Base-by-base conservation (phyloP, 495 filamentous ascomycete genomes). In the Penicillium cosmopolitanum region DNA sequence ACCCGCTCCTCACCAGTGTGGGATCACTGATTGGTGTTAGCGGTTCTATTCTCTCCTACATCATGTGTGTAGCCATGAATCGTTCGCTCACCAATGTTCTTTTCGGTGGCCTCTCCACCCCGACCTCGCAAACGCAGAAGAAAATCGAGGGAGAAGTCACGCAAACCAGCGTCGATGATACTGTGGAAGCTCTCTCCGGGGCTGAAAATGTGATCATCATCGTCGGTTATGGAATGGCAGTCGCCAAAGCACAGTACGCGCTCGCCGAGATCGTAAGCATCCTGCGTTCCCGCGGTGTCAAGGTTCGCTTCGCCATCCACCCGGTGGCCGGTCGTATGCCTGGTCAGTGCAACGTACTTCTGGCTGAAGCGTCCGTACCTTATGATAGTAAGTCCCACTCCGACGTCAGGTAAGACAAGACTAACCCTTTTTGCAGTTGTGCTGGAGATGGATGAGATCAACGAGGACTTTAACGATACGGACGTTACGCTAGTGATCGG, bases 371-470 rank as follows among this genome's bases (percentile, higher is more conserved):
- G 1, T 87, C 83, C 25, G 90, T 94, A 33, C 89, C 89, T 5
- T 94, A 94, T 66, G 90, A 93, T 65, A 92, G 77, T 79, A 68
- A 67, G 69, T 68, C 50, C 21, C 28, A 31, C 13, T 19, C 19
- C 4, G 53, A n/a, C 5, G 5, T 19, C 16, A n/a, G 12, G n/a
- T 47, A 16, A 50, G 10, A 38, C 31, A 51, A 50, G 21, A 62
- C 67, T 75, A 43, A 73, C 23, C 4, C 15, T 21, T 19, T 10
- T 48, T 48, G 10, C 11, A 80, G 74, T 92, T 50, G 89, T 93
- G 35, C 78, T 92, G 16, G 90, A 94, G 75, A 93, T 93, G 90
- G 90, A 93, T 69, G 90, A 94, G 73, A 93, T 94, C 74, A 94
- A 94, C 72, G 90, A 94, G 51, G 90, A 93, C 69, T 94, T 94